phyloP scores from a whole-genome alignment of 1,284 basidiomycete species.

The Polyporus tsugae region DNA sequence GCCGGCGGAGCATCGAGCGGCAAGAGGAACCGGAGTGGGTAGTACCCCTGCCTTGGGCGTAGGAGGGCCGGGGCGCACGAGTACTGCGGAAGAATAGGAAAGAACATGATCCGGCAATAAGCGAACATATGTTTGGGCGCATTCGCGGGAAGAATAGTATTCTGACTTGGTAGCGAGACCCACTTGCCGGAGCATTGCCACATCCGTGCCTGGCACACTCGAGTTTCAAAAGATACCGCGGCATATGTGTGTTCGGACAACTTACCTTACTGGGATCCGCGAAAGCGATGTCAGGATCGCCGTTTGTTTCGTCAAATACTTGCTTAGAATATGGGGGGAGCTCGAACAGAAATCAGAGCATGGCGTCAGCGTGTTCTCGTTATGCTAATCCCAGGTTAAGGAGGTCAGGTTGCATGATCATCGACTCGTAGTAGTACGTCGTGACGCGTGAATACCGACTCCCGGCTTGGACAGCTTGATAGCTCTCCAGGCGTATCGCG shows the following conservation, averaged over 20 bases:
- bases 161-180: background rate
- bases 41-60: background rate
- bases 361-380: slow-evolving; percentile 6
- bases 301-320: background rate
- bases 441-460: too few relatives aligned
- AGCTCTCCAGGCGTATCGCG: too few relatives aligned
- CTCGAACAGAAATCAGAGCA: background rate
- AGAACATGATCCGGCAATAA: background rate
- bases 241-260: background rate
- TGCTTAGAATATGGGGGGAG: background rate
- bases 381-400: background rate
- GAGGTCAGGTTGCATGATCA: background rate
- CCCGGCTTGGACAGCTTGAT: too few relatives aligned
- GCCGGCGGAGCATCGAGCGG: background rate
- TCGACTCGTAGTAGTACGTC: background rate
- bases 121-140: background rate
- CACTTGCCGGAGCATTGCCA: background rate
- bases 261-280: slow-evolving; percentile 14
- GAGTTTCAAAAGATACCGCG: background rate
- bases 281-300: slow-evolving; percentile 8
- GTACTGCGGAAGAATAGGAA: background rate
- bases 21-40: background rate
- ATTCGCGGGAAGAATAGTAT: background rate
- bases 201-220: background rate
- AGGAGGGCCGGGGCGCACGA: background rate